These are phyloP conservation scores for Coccomyxa sp. DNA, from an alignment of 139 green algal species.

Conservation along the genomic window DNA sequence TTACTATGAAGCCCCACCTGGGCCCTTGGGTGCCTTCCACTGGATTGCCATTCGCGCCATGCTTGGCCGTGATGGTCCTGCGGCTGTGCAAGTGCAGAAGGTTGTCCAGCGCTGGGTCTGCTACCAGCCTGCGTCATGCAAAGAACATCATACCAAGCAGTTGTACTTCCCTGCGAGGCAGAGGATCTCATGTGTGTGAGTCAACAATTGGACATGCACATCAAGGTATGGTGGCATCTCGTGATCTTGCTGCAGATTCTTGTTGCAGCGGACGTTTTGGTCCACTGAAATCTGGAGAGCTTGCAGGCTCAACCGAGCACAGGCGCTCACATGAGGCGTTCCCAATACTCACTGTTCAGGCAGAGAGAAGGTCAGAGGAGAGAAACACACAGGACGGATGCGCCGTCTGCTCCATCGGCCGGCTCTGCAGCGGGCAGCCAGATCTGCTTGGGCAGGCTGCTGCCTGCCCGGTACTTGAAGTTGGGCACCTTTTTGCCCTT, in stretches of 20 bases:
- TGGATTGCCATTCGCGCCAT: constrained; percentile 58
- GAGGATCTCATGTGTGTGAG: background rate
- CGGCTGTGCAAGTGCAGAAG: constrained; percentile 63
- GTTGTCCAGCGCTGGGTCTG: constrained; percentile 36
- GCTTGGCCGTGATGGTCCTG: constrained; percentile 21
- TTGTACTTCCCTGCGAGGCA: too few relatives aligned
- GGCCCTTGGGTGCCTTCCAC: constrained; percentile 49
- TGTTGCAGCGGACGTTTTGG: too few relatives aligned
- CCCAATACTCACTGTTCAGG: background rate
- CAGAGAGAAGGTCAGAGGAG: background rate
- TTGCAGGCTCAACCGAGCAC: background rate
- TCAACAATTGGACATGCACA: background rate
- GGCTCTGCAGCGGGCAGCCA: constrained; percentile 55
- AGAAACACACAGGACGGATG: constrained; percentile 41
- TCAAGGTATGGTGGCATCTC: background rate
- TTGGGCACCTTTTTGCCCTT: constrained; percentile 63
- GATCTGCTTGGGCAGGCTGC: constrained; percentile 62
- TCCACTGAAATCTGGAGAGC: too few relatives aligned
- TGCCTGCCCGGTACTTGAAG: constrained; percentile 72
- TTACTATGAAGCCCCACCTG: constrained; percentile 33
- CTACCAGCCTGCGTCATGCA: constrained; percentile 9
- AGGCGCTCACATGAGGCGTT: background rate
- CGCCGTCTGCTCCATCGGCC: constrained; percentile 57
- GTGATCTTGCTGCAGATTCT: background rate
- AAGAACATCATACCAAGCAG: background rate